Percentiles rank a stretch among this genome's conserved stretches.
phyloP scores from a whole-genome alignment of 768 basidiomycete species.

The Pleurotus salmoneostramineus region DNA sequence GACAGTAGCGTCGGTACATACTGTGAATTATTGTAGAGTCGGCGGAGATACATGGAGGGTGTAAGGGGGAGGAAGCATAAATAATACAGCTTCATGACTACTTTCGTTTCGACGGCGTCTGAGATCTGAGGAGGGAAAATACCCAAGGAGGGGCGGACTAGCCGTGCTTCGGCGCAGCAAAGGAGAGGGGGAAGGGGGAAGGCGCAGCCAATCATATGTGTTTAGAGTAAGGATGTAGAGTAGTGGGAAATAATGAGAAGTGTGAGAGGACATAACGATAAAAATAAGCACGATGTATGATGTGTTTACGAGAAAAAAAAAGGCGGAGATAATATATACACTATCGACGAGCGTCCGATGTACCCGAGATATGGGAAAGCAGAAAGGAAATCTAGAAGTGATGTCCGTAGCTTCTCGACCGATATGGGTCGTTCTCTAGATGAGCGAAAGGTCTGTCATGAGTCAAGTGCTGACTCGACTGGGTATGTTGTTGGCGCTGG shows the following conservation, averaged over 20 bases:
- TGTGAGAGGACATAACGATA: background rate
- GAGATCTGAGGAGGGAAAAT: background rate
- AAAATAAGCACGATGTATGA: background rate
- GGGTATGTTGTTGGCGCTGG: background rate
- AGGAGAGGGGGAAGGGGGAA: background rate
- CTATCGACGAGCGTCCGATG: background rate
- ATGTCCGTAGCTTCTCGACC: slow-evolving; percentile 6
- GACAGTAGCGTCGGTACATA: too few relatives aligned
- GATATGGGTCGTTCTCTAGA: slow-evolving; percentile 6
- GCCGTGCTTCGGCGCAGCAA: background rate
- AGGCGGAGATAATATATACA: background rate
- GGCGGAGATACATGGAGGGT: too few relatives aligned
- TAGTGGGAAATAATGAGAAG: background rate
- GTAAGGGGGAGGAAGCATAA: too few relatives aligned
- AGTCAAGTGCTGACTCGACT: background rate
- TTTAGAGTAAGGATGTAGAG: background rate
- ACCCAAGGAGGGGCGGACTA: background rate
- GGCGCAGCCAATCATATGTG: background rate
- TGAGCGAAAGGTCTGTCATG: background rate
- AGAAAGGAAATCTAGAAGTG: background rate
- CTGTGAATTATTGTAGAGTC: too few relatives aligned
- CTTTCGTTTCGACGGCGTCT: too few relatives aligned
- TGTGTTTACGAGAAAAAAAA: background rate
- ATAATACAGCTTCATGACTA: too few relatives aligned
- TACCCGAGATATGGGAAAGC: background rate